Evolutionary conservation across 441 rosid genomes (phyloP).

Genomic region (Cnidoscolus chayamansa): DNA sequence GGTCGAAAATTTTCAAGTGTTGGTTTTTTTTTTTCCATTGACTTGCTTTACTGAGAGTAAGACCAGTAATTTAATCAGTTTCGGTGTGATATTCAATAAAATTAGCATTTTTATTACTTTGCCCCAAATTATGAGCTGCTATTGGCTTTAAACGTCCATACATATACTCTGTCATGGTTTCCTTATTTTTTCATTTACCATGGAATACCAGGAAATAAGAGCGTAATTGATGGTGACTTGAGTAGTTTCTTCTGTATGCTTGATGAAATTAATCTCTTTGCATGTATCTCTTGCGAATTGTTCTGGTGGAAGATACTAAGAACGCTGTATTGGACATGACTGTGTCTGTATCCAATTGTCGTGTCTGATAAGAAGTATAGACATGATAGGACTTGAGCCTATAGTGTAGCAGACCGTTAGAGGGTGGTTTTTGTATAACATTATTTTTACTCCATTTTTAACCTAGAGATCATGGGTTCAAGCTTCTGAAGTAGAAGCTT

Average conservation of each 20-base stretch:
- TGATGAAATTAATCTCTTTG: neutral
- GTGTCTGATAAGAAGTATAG: too few relatives aligned
- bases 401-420: neutral
- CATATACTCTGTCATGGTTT: too few relatives aligned
- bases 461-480: too few relatives aligned
- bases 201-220: too few relatives aligned
- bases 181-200: neutral
- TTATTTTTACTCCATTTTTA: too few relatives aligned
- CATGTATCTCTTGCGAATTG: neutral
- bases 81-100: too few relatives aligned
- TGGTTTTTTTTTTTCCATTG: neutral
- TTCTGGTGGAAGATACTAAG: neutral
- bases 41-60: slow-evolving; percentile 1
- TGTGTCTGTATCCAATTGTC: too few relatives aligned
- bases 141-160: too few relatives aligned
- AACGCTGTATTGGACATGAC: neutral
- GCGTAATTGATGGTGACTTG: neutral
- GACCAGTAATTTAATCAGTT: neutral
- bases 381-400: neutral
- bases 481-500: too few relatives aligned
- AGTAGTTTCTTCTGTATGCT: neutral
- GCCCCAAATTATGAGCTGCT: neutral
- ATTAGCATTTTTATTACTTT: neutral
- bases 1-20: neutral
- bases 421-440: too few relatives aligned